Conservation (phyloP, 495 filamentous ascomycete species). For the Penicillium lagena region DNA sequence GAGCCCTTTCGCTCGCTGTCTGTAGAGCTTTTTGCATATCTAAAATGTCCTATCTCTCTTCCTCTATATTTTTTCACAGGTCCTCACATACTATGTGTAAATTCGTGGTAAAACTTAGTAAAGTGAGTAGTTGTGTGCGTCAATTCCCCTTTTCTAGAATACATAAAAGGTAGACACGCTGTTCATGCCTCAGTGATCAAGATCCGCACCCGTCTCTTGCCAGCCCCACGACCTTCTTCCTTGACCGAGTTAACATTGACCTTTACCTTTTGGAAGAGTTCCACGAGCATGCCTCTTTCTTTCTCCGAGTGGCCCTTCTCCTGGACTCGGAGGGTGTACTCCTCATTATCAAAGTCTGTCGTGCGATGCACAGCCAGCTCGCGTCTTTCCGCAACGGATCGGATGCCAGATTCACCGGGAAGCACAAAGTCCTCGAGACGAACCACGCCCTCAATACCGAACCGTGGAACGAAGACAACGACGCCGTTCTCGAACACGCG, state of each 20-base stretch:
- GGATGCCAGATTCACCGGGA: conserved; percentile 48
- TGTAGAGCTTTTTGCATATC: no score
- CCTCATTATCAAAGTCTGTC: conserved; percentile 74
- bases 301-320: conserved; percentile 41
- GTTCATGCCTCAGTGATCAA: conserved; percentile 24
- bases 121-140: neutral
- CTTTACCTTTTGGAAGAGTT: conserved; percentile 82
- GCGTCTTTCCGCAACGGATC: conserved; percentile 29
- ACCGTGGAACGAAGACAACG: conserved; percentile 89
- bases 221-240: conserved; percentile 73
- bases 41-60: no score
- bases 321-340: conserved; percentile 60
- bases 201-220: conserved; percentile 67
- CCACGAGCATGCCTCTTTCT: conserved; percentile 53
- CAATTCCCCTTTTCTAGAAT: conserved; percentile 9
- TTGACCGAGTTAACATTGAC: conserved; percentile 86
- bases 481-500: conserved; percentile 95
- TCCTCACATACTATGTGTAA: no score
- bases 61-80: no score
- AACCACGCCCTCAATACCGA: conserved; percentile 91
- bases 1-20: no score
- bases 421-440: conserved; percentile 74
- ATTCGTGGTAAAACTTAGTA: neutral
- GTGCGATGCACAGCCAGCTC: conserved; percentile 44
- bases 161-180: conserved; percentile 7